phyloP scores from a whole-genome alignment of 2,329 filamentous ascomycete genomes.

The Fusarium anguioides region DNA sequence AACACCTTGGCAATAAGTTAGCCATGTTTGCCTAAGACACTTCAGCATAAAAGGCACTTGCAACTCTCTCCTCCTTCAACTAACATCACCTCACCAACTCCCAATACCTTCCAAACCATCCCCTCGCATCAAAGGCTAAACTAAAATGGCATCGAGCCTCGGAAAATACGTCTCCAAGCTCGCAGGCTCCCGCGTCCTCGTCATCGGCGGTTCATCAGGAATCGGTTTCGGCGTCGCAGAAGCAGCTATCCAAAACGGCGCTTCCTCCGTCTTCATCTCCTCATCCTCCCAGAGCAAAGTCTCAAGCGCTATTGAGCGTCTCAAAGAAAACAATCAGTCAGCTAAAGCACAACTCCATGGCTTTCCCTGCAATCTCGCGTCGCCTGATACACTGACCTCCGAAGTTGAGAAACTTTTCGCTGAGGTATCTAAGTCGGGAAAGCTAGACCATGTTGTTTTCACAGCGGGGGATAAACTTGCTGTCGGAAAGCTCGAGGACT shows the following conservation, averaged over 20 bases:
- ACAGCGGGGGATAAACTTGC: conserved; percentile 33
- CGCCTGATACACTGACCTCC: conserved; percentile 6
- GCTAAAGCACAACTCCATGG: conserved; percentile 31
- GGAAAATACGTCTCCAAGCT: conserved; percentile 37
- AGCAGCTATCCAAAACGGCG: conserved; percentile 30
- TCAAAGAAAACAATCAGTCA: conserved; percentile 23
- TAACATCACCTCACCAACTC: background rate
- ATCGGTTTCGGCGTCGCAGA: conserved; percentile 41
- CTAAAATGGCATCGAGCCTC: conserved; percentile 25
- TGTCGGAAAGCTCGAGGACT: conserved; percentile 26
- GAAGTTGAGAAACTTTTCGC: conserved; percentile 33
- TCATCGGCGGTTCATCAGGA: conserved; percentile 40
- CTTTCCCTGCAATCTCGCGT: conserved; percentile 29
- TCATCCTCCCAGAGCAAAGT: conserved; percentile 26
- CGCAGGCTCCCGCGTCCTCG: conserved; percentile 34
- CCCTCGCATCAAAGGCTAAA: no score
- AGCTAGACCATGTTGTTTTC: conserved; percentile 37
- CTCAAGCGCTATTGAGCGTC: conserved; percentile 23
- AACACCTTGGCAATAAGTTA: background rate
- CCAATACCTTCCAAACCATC: background rate
- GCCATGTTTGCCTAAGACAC: conserved; percentile 17
- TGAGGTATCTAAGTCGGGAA: conserved; percentile 23
- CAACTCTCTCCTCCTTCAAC: background rate
- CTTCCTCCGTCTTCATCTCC: conserved; percentile 27
- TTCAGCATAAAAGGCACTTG: conserved; percentile 19